Base-by-base conservation (phyloP, 345 rosid species). In the Litchi chinensis region DNA sequence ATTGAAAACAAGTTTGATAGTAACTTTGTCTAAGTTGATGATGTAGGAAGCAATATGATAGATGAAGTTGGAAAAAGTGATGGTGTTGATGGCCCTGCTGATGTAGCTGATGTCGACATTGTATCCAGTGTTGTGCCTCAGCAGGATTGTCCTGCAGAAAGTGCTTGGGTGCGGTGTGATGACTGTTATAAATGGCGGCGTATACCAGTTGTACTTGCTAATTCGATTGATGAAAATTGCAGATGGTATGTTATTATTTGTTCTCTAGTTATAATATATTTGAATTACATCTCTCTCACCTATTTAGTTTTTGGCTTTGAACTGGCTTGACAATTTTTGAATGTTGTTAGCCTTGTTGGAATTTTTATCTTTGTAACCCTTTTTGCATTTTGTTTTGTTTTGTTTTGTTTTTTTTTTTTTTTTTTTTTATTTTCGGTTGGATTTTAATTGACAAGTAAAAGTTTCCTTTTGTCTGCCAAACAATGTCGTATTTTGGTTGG, bases 121-220 rank as follows among this genome's bases (percentile, higher is more conserved):
- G 84, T 79, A 71, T 48, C 87, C 70, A 74, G 81, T 59, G 81
- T 67, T 71, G 71, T 79, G 71, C 76, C 79, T 68, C 89, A 88
- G 84, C 87, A 89, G 79, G 64, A 46, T 77, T 68, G 68, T 68
- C 85, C 88, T 63, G 39, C 77, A 1, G 92, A 88, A 75, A 84
- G 80, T 89, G 98, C 99, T 13, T 96, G 99, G 99, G 99, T 94
- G 82, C 88, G 86, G 39, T 96, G 99, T 86, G 99, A 96, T 84
- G 97, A 89, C 80, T 96, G 98, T 81, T 86, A 82, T 69, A 93
- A 96, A 88, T 96, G 99, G 99, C 88, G 99, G 82, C 93, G 97
- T 40, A 94, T 96, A 78, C 90, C 94, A 57, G 91, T 90, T 84
- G 75, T 86, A 70, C 90, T 93, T 74, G 93, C 89, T 24, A 89